These are phyloP conservation scores for Ensete ventricosum DNA, from an alignment of 176 grass and related monocot species.

Conservation along the genomic window DNA sequence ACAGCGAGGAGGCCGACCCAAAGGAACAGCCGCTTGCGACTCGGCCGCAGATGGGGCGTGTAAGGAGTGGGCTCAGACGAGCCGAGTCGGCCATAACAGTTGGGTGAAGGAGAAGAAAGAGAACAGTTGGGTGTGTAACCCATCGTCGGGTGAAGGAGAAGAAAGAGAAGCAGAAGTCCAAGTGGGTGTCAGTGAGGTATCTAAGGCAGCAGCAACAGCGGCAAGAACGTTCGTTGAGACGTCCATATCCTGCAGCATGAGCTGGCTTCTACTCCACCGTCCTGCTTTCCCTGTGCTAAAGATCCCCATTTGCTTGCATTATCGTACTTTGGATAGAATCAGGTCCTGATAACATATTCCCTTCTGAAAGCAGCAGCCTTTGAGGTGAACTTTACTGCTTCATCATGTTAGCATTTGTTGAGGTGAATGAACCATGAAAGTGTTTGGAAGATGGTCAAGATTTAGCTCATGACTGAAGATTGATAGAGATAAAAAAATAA, in stretches of 20 bases:
- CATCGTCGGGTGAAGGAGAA: background rate
- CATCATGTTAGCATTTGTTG: no score
- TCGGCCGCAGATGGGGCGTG: background rate
- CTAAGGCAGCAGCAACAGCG: background rate
- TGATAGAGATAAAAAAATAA: no score
- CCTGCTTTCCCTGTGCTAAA: background rate
- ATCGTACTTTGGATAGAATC: background rate
- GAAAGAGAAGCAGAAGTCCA: background rate
- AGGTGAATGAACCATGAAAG: no score
- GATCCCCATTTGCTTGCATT: background rate
- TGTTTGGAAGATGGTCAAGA: no score
- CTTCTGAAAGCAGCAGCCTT: background rate
- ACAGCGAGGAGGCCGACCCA: slow-evolving; percentile 1
- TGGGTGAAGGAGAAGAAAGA: background rate
- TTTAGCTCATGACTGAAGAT: no score
- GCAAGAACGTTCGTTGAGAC: background rate
- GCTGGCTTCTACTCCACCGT: background rate
- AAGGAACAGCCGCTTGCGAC: background rate
- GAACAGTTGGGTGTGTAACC: background rate
- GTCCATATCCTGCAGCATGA: background rate
- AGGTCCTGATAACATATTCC: background rate
- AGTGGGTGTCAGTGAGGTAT: background rate
- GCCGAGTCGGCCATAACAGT: slow-evolving; percentile 22
- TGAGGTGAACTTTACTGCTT: background rate
- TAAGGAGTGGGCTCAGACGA: slow-evolving; percentile 4